phyloP scores from a whole-genome alignment of 257 asterid genomes.

The Solanum arcanum region DNA sequence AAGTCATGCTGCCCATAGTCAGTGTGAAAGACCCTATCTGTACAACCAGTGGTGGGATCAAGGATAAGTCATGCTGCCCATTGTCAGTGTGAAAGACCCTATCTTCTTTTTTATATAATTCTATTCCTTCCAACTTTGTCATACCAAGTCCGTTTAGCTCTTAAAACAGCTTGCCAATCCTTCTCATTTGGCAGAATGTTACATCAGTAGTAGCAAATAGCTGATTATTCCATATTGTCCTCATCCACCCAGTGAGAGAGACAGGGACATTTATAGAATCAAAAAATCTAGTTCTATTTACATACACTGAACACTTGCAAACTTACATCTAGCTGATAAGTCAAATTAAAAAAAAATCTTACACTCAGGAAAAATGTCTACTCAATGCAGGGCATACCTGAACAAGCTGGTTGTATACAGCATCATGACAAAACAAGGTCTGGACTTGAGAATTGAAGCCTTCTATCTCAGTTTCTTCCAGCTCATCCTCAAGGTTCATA shows the following conservation, averaged over 20 bases:
- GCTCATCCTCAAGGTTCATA: constrained; percentile 86
- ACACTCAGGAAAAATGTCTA: neutral
- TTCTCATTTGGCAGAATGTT: neutral
- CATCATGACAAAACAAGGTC: constrained; percentile 89
- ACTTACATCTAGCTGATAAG: neutral
- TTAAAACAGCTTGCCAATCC: neutral
- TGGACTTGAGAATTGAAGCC: constrained; percentile 73
- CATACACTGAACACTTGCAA: neutral
- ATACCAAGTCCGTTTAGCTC: neutral
- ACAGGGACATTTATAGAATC: neutral
- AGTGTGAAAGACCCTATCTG: neutral
- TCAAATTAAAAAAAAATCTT: neutral
- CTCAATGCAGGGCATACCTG: constrained; percentile 38
- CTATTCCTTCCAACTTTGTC: neutral
- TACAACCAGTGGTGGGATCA: neutral
- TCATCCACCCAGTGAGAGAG: neutral
- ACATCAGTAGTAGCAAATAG: neutral
- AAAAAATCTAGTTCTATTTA: neutral
- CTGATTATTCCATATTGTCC: neutral
- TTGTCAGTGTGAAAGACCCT: neutral
- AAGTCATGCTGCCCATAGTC: neutral
- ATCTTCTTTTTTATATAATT: neutral
- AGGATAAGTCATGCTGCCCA: neutral
- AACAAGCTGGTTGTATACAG: constrained; percentile 70
- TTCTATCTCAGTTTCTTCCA: constrained; percentile 94